phyloP scores from a whole-genome alignment of 208 protist genomes.

The Polymyxa betae region DNA sequence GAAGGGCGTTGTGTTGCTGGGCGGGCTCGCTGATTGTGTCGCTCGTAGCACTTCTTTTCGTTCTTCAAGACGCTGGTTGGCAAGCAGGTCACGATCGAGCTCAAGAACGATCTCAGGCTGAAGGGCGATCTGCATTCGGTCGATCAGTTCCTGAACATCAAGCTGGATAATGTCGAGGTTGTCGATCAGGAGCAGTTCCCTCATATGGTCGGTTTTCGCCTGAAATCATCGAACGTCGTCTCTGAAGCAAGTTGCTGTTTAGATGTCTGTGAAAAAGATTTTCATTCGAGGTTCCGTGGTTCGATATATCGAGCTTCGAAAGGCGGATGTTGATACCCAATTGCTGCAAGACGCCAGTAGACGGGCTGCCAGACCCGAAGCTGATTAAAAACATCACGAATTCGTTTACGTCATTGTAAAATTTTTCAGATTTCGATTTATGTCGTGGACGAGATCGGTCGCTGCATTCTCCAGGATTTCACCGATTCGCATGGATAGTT shows the following conservation, averaged over 20 bases:
- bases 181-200: constrained; percentile 80
- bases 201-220: constrained; percentile 76
- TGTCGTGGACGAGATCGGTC: too few species aligned
- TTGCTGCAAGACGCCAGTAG: constrained; percentile 82
- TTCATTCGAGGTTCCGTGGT: constrained; percentile 86
- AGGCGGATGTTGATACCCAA: constrained; percentile 80
- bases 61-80: constrained; percentile 86
- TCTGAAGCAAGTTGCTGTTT: background rate
- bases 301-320: constrained; percentile 81
- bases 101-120: constrained; percentile 83
- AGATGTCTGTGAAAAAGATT: constrained; percentile 83
- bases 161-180: constrained; percentile 80
- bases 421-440: too few species aligned
- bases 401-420: too few species aligned
- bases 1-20: background rate
- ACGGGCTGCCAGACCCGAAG: constrained; percentile 59
- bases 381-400: too few species aligned
- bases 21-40: background rate
- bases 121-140: constrained; percentile 79
- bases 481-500: too few species aligned
- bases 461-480: too few species aligned
- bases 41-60: constrained; percentile 78
- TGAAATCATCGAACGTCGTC: constrained; percentile 4
- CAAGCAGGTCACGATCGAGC: constrained; percentile 80
- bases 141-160: constrained; percentile 88